Evolutionary conservation across 1,284 basidiomycete species (phyloP).

Genomic region (Naganishia albida): DNA sequence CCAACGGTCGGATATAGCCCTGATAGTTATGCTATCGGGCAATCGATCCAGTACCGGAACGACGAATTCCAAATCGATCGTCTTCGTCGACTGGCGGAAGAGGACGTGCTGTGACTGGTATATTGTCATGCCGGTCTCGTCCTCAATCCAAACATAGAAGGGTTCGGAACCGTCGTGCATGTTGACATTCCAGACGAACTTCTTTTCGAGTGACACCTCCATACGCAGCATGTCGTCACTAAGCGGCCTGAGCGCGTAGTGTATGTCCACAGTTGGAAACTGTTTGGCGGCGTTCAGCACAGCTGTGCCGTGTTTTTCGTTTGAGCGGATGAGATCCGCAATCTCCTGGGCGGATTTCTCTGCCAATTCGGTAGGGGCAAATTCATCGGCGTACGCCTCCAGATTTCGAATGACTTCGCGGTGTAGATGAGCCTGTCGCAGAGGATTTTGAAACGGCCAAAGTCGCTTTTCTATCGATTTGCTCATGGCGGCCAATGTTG

Average conservation of each 20-base stretch:
- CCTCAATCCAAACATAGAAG: conserved; percentile 97
- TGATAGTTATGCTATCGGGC: conserved; percentile 62
- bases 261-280: conserved; percentile 76
- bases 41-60: conserved; percentile 68
- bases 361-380: conserved; percentile 74
- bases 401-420: conserved; percentile 79
- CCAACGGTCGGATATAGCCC: conserved; percentile 90
- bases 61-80: conserved; percentile 73
- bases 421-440: conserved; percentile 77
- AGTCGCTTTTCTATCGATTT: conserved; percentile 89
- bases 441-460: conserved; percentile 95
- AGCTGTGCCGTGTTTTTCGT: conserved; percentile 78
- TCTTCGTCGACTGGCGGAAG: conserved; percentile 67
- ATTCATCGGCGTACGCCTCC: conserved; percentile 79
- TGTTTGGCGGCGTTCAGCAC: conserved; percentile 78
- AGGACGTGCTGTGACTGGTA: conserved; percentile 76
- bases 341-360: conserved; percentile 72
- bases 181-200: conserved; percentile 83
- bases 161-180: conserved; percentile 77
- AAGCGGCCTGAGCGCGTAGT: conserved; percentile 74
- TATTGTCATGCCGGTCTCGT: conserved; percentile 74
- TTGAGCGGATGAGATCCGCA: conserved; percentile 81
- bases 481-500: conserved; percentile 84
- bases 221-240: conserved; percentile 82
- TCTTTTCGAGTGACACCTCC: conserved; percentile 64